Percentiles rank a stretch among this genome's conserved stretches.
These are phyloP conservation scores for Eucalyptus decipiens DNA, from an alignment of 345 rosid species.

Conservation along the genomic window DNA sequence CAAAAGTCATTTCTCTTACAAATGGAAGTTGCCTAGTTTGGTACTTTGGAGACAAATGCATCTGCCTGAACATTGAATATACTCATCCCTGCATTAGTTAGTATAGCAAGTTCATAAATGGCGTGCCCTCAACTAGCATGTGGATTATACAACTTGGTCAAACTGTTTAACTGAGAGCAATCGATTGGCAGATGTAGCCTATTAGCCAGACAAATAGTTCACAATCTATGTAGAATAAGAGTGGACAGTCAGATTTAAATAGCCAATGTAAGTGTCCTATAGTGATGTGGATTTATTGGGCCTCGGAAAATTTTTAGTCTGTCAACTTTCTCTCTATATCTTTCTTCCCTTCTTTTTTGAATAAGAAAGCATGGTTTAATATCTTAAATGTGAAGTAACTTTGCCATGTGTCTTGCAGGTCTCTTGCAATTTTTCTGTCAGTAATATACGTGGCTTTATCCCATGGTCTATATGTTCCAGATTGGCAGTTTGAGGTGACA, in stretches of 20 bases:
- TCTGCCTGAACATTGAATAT: neutral
- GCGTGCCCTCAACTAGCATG: neutral
- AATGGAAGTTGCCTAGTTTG: neutral
- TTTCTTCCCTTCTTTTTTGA: neutral
- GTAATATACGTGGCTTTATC: conserved; percentile 17
- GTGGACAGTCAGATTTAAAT: neutral
- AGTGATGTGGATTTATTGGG: neutral
- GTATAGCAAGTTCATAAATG: neutral
- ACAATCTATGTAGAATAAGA: neutral
- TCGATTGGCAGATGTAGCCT: neutral
- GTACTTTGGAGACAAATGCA: neutral
- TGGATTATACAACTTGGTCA: neutral
- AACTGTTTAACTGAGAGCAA: neutral
- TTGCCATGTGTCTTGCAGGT: conserved; percentile 6
- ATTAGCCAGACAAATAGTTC: neutral
- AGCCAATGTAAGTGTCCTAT: neutral
- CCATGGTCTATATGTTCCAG: conserved; percentile 34
- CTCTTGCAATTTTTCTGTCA: conserved; percentile 9
- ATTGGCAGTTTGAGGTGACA: conserved; percentile 20
- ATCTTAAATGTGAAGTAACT: neutral
- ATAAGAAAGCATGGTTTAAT: neutral
- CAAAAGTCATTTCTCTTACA: neutral
- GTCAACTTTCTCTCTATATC: neutral
- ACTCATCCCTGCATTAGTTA: neutral
- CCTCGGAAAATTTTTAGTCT: neutral